Percentiles rank a stretch among this genome's conserved stretches.
phyloP scores from a whole-genome alignment of 2,329 filamentous ascomycete genomes.

The Xylaria hypoxylon region DNA sequence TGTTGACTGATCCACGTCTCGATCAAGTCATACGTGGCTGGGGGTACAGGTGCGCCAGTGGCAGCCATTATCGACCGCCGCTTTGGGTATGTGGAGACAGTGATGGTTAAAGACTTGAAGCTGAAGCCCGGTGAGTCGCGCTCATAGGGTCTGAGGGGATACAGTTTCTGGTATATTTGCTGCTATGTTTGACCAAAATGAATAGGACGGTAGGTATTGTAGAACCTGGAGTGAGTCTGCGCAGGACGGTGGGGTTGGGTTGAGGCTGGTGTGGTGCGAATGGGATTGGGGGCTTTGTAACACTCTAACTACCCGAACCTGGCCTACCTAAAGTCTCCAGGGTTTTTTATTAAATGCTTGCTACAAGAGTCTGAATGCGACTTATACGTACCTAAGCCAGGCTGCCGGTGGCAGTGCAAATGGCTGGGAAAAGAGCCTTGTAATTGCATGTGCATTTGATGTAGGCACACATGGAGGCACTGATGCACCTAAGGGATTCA shows the following conservation, averaged over 20 bases:
- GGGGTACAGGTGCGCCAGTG: constrained; percentile 21
- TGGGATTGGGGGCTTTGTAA: constrained; percentile 1
- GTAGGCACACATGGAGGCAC: background rate
- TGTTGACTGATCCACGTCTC: constrained; percentile 50
- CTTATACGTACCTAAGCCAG: background rate
- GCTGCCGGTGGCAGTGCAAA: background rate
- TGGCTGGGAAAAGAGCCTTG: background rate
- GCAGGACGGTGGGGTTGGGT: constrained; percentile 23
- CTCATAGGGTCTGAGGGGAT: background rate
- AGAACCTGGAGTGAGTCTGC: background rate
- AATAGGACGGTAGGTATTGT: no score
- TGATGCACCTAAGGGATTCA: no score
- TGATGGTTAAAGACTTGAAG: background rate
- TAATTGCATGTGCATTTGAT: background rate
- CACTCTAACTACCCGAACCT: background rate
- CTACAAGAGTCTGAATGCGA: background rate
- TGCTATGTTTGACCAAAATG: background rate
- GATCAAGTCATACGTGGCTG: constrained; percentile 43
- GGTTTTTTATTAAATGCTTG: background rate
- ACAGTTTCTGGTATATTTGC: background rate
- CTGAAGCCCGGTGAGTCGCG: background rate
- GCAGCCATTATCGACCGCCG: constrained; percentile 20
- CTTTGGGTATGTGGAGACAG: background rate
- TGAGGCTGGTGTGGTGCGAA: no score
- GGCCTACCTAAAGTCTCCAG: background rate